These are phyloP conservation scores for Russula lepida DNA, from an alignment of 768 basidiomycete species.

Conservation along the genomic window DNA sequence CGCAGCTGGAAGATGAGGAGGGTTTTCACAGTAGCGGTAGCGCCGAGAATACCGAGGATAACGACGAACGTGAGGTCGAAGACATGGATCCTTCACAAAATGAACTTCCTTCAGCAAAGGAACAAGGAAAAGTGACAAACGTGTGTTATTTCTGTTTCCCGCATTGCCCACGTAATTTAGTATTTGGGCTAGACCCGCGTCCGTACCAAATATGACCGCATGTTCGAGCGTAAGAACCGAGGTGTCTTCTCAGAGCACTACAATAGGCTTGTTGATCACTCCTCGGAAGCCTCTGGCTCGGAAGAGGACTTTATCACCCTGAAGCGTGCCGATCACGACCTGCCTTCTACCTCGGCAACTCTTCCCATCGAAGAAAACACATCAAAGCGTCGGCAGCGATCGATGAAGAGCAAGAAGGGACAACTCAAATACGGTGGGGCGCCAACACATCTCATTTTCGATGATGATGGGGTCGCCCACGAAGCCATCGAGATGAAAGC, in stretches of 20 bases:
- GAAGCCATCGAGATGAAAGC: constrained; percentile 78
- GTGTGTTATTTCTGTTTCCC: not conserved
- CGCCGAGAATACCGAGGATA: not conserved
- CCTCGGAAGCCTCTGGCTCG: constrained; percentile 32
- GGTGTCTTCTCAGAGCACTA: constrained; percentile 88
- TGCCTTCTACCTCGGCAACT: constrained; percentile 30
- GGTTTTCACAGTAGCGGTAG: constrained; percentile 6
- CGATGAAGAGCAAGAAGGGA: constrained; percentile 65
- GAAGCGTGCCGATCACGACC: constrained; percentile 82
- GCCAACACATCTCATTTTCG: constrained; percentile 76
- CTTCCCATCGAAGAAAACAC: constrained; percentile 37
- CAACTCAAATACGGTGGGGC: constrained; percentile 51
- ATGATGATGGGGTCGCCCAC: constrained; percentile 76
- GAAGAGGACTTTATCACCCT: constrained; percentile 89
- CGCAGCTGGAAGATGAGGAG: constrained; percentile 27
- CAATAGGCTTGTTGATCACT: constrained; percentile 73
- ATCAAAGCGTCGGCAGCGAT: constrained; percentile 83
- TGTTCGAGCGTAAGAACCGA: constrained; percentile 97
- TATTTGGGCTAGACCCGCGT: constrained; percentile 31
- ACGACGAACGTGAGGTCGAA: not conserved
- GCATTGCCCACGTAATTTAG: not conserved
- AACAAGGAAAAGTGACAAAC: not conserved
- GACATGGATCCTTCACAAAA: not conserved
- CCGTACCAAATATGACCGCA: constrained; percentile 92
- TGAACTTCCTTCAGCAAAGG: not conserved